Base-by-base conservation (phyloP, 1,284 basidiomycete species). In the Vanrija humicola region DNA sequence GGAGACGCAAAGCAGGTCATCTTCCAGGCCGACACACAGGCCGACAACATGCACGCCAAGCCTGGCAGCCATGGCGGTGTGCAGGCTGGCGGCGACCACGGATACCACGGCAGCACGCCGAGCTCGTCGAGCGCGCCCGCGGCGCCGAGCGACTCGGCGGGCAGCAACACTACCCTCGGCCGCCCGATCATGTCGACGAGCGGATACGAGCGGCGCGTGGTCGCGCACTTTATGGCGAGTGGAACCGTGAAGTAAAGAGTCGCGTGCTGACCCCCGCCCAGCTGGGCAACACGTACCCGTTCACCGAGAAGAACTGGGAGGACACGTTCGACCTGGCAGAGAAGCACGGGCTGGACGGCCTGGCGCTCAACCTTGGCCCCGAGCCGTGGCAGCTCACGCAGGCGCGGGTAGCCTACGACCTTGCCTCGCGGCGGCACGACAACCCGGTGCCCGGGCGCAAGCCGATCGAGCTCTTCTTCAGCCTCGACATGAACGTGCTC, bases 201-300 rank as follows among this genome's bases (percentile, higher is more conserved):
- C 5, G 16, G 38, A 8, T n/a, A 40, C 26, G 43, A 43, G 44
- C 34, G 62, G 38, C 53, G 70, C 25, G 73, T 72, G 28, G 67
- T 74, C 3, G 76, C 75, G 10, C 76, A 78, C 54, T 78, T 78
- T 53, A 76, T 78, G 74, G 75, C 76, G 47, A 43, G 70, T 61
- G 3, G 28, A 26, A 44, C 12, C 39, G 6, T 1, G 38, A 21
- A 43, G 34, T 23, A 23, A 5, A 23, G 21, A 23, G 5, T 23
- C n/a, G 3, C 29, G 43, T 14, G 39, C 38, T n/a, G 14, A 39
- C 25, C 38, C n/a, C 9, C 28, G 8, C 21, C 9, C 48, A 78
- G 76, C 67, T 78, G 5, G 76, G 75, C 0, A 77, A 77, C 55
- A 77, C 74, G 3, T 73, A 76, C 53, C 70, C 69, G 7, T 78